phyloP scores from a whole-genome alignment of 495 filamentous ascomycete genomes.

The Trichoderma asperelloides region DNA sequence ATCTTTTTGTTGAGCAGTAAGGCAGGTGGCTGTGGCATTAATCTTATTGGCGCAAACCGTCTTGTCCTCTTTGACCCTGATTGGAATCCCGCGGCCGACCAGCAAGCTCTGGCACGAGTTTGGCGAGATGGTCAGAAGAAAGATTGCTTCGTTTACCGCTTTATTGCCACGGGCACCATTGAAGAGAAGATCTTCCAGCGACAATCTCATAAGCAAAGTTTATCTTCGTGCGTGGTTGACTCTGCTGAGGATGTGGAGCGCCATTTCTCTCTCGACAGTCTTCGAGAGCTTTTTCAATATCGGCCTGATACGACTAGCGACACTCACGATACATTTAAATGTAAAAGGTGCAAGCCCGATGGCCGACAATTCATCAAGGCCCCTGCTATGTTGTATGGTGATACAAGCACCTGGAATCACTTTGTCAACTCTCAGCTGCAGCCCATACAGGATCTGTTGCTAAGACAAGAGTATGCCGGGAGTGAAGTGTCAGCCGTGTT shows the following conservation, averaged over 20 bases:
- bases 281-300: constrained; percentile 92
- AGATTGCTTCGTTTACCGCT: constrained; percentile 97
- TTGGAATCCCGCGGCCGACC: constrained; percentile 98
- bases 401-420: constrained; percentile 99
- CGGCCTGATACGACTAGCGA: constrained; percentile 75
- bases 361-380: constrained; percentile 82
- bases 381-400: constrained; percentile 89
- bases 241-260: constrained; percentile 93
- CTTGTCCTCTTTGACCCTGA: constrained; percentile 97
- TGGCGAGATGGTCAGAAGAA: constrained; percentile 99
- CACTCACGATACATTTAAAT: constrained; percentile 98
- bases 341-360: constrained; percentile 84
- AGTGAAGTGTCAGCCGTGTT: constrained; percentile 80
- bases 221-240: constrained; percentile 97
- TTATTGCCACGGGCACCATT: constrained; percentile 95
- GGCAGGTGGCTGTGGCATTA: constrained; percentile 93
- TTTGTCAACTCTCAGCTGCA: constrained; percentile 72
- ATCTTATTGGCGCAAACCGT: constrained; percentile 94
- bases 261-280: constrained; percentile 82
- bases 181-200: constrained; percentile 99
- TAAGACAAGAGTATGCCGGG: constrained; percentile 77
- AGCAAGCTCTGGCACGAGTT: constrained; percentile 92
- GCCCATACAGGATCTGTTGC: constrained; percentile 81
- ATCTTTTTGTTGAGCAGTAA: constrained; percentile 94
- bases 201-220: constrained; percentile 93